Base-by-base conservation (phyloP, 306 rosid species). In the Leucaena leucocephala region DNA sequence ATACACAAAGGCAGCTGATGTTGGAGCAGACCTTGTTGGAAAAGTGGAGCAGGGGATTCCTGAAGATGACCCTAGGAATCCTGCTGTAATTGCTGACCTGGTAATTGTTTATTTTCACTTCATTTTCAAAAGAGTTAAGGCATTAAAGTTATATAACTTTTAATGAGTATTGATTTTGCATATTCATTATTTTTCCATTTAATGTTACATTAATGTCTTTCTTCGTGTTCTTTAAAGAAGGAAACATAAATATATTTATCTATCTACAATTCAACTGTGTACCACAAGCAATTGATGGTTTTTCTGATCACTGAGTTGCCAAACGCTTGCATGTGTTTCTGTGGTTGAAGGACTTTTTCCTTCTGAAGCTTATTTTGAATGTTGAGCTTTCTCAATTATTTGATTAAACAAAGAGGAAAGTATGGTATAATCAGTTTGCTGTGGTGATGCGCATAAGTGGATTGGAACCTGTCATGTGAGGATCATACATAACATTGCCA, bases 11-110 rank as follows among this genome's bases (percentile, higher is more conserved):
- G 98, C 98, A 10, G 98, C 98, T 43, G 98, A 95, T 88, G 98
- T 95, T 64, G 98, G 98, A 71, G 98, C 98, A 40, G 98, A 95
- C 82, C 98, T 95, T 75, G 98, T 95, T 80, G 98, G 98, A 79
- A 95, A 95, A 90, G 93, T 95, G 64, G 98, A 95, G 87, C 98
- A 92, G 87, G 98, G 98, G 76, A 95, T 95, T 86, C 98, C 98
- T 46, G 98, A 95, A 88, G 98, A 95, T 84, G 98, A 95, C 77
- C 98, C 98, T 33, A 88, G 98, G 79, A 95, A 95, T 82, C 98
- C 98, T 80, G 98, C 98, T 67, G 98, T 95, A 71, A 95, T 95
- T 87, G 98, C 98, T 71, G 98, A 95, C 79, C 91, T 95, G 98
- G 98, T 93, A 93, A 70, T 78, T 81, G 55, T 27, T 78, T 55